Percentiles rank a stretch among this genome's conserved stretches.
Evolutionary conservation across 495 filamentous ascomycete species (phyloP).

Genomic region (Margaritispora aquatica): DNA sequence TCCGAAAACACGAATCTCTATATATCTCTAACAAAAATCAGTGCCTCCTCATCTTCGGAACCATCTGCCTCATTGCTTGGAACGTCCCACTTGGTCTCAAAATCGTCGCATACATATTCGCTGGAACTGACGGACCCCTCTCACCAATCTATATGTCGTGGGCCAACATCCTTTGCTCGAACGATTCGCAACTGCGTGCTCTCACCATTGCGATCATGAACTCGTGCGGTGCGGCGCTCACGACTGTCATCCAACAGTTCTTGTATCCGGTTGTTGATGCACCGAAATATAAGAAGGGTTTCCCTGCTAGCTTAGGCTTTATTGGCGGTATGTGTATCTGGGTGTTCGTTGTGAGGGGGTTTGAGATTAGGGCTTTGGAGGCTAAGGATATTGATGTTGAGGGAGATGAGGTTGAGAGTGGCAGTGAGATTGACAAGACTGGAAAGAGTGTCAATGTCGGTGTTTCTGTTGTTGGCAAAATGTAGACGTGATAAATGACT

Average conservation of each 20-base stretch:
- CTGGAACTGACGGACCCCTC: conserved; percentile 27
- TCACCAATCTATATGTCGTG: conserved; percentile 45
- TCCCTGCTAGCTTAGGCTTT: neutral
- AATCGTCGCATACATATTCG: conserved; percentile 45
- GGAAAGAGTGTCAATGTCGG: neutral
- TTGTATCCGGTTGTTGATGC: conserved; percentile 53
- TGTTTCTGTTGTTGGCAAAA: neutral
- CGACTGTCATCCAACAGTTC: conserved; percentile 52
- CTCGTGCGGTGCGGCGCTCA: conserved; percentile 42
- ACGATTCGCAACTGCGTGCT: conserved; percentile 35
- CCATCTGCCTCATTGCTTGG: conserved; percentile 37
- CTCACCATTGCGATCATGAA: conserved; percentile 47
- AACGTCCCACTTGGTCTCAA: conserved; percentile 33
- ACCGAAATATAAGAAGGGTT: conserved; percentile 33
- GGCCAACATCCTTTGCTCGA: conserved; percentile 42
- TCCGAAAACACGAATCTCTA: too few species aligned
- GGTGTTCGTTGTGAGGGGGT: conserved; percentile 1
- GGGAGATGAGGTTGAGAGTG: neutral
- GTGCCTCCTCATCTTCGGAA: conserved; percentile 35
- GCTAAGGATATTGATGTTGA: neutral
- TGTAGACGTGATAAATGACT: neutral
- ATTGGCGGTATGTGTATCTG: conserved; percentile 1
- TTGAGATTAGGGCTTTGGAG: conserved; percentile 3
- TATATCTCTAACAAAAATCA: too few species aligned
- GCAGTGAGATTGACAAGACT: neutral